Evolutionary conservation across 176 grass and related monocot species (phyloP).

Genomic region (Cenchrus americanus): DNA sequence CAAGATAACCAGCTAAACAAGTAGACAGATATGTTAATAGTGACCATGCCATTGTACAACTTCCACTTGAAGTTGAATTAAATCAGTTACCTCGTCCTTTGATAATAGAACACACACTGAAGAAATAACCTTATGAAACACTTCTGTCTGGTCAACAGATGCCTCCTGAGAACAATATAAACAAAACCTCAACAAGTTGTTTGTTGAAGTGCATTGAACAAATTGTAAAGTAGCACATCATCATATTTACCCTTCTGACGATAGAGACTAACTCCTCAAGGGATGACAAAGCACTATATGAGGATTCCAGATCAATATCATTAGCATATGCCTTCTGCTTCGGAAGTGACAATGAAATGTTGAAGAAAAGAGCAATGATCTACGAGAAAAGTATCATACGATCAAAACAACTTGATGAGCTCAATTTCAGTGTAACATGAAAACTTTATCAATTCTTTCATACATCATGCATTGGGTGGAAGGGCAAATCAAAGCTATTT

Average conservation of each 20-base stretch:
- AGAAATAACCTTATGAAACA: constrained; percentile 82
- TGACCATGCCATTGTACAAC: constrained; percentile 8
- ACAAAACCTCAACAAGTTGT: constrained; percentile 15
- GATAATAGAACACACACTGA: constrained; percentile 86
- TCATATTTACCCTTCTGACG: constrained; percentile 75
- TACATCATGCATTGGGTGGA: not conserved
- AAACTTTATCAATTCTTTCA: not conserved
- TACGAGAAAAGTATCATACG: constrained; percentile 34
- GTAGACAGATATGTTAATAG: constrained; percentile 35
- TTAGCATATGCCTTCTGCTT: constrained; percentile 71
- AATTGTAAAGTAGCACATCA: constrained; percentile 35
- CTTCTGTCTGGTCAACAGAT: constrained; percentile 88
- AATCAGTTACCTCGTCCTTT: constrained; percentile 81
- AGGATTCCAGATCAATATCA: constrained; percentile 89
- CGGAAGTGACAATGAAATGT: constrained; percentile 90
- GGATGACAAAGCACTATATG: constrained; percentile 87
- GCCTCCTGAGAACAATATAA: constrained; percentile 63
- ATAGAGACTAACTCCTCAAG: constrained; percentile 92
- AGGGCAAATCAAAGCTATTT: constrained; percentile 17
- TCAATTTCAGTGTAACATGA: constrained; percentile 16
- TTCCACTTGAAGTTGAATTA: constrained; percentile 20
- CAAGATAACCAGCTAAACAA: constrained; percentile 70
- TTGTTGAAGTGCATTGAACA: constrained; percentile 42
- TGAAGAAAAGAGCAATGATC: constrained; percentile 93
- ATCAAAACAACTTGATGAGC: constrained; percentile 31